These are phyloP conservation scores for Ambispora gerdemannii DNA, from an alignment of 192 early-diverging fungal species.

Conservation along the genomic window DNA sequence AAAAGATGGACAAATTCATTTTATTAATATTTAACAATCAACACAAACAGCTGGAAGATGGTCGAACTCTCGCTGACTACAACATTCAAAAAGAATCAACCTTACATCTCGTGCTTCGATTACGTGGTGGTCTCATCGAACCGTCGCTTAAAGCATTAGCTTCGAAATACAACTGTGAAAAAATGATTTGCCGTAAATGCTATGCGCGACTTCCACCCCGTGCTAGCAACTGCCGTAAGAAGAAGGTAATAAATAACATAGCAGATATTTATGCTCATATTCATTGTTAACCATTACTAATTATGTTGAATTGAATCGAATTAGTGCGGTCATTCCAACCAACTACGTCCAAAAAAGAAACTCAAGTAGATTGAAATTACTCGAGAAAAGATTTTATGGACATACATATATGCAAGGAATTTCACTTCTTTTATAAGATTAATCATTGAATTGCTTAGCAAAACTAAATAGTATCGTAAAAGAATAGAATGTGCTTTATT, in stretches of 20 bases:
- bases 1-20: not conserved
- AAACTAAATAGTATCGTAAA: too few relatives aligned
- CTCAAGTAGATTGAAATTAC: conserved; percentile 80
- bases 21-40: not conserved
- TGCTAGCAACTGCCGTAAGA: conserved; percentile 99
- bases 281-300: not conserved
- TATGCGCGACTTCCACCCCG: conserved; percentile 99
- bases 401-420: too few relatives aligned
- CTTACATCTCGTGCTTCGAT: conserved; percentile 93
- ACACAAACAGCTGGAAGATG: conserved; percentile 86
- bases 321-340: conserved; percentile 97
- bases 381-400: too few relatives aligned
- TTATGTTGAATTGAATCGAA: too few relatives aligned
- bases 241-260: conserved; percentile 54
- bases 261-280: not conserved
- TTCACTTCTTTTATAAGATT: too few relatives aligned
- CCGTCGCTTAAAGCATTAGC: conserved; percentile 97
- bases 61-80: conserved; percentile 96
- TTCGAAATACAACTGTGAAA: conserved; percentile 99
- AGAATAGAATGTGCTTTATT: not conserved
- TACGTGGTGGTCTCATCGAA: conserved; percentile 97
- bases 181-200: conserved; percentile 99
- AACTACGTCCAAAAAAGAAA: conserved; percentile 99
- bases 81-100: conserved; percentile 99
- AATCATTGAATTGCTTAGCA: too few relatives aligned